A percentile compares a stretch with the other conserved stretches of the same genome.
These are phyloP conservation scores for Leccinum pachyderme DNA, from an alignment of 1,284 basidiomycete genomes.

Conservation along the genomic window DNA sequence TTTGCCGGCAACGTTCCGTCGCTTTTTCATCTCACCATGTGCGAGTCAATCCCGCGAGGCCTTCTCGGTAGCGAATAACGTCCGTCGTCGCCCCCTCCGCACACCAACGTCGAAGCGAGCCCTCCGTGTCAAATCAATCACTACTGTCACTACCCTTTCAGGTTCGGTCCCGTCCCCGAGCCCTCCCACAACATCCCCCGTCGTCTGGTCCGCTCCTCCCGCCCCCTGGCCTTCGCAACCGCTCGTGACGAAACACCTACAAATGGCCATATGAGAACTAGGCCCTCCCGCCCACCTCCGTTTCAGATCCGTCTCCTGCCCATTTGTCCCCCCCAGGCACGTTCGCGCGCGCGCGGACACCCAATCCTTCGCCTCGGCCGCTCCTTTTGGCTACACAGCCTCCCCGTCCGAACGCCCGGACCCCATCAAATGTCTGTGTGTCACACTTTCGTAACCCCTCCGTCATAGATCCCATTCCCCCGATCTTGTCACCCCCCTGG, in stretches of 20 bases:
- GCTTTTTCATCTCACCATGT: slow-evolving; percentile 29
- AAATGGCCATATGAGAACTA: slow-evolving; percentile 23
- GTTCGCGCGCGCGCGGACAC: slow-evolving; percentile 22
- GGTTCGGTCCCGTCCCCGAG: slow-evolving; percentile 14
- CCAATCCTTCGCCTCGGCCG: slow-evolving; percentile 18
- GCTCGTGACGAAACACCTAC: slow-evolving; percentile 17
- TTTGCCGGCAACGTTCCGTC: slow-evolving; percentile 33
- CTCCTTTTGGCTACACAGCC: slow-evolving; percentile 32
- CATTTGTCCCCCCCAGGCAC: slow-evolving; percentile 28
- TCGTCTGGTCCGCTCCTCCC: background rate
- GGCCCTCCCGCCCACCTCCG: slow-evolving; percentile 23
- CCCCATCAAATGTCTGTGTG: slow-evolving; percentile 15
- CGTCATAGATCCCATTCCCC: slow-evolving; percentile 16
- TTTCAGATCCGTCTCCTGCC: slow-evolving; percentile 31
- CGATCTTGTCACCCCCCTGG: slow-evolving; percentile 6
- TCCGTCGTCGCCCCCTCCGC: slow-evolving; percentile 17
- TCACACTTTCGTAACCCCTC: slow-evolving; percentile 19
- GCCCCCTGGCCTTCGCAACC: slow-evolving; percentile 25
- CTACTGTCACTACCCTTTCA: slow-evolving; percentile 1
- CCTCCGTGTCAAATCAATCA: slow-evolving; percentile 15
- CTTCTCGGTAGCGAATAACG: slow-evolving; percentile 41
- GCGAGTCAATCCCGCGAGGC: slow-evolving; percentile 30
- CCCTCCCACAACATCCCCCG: background rate
- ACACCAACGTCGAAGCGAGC: slow-evolving; percentile 22
- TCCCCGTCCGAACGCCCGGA: slow-evolving; percentile 14